phyloP scores from a whole-genome alignment of 305 asterid genomes.

The Solanum hybrid region DNA sequence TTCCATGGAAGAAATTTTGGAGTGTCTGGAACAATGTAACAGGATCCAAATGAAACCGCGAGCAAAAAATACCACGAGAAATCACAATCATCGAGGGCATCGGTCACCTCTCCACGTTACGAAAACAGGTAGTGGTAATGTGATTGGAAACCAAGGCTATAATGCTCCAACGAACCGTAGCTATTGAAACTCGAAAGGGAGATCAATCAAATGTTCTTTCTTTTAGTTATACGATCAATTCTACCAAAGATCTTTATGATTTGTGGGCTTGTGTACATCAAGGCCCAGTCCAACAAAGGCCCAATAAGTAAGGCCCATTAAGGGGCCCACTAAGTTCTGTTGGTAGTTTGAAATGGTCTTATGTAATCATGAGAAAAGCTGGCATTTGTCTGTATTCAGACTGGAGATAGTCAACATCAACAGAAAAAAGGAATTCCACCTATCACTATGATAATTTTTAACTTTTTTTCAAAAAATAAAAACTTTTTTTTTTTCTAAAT shows the following conservation, averaged over 20 bases:
- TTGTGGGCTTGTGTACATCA: not conserved
- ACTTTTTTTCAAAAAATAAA: not conserved
- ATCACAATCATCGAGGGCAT: not conserved
- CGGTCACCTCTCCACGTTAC: conserved; percentile 21
- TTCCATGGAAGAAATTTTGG: conserved; percentile 40
- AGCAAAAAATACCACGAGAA: conserved; percentile 9
- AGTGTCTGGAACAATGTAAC: conserved; percentile 25
- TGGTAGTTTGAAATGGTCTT: not conserved
- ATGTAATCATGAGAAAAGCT: not conserved
- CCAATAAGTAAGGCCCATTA: not conserved
- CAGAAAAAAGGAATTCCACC: not conserved
- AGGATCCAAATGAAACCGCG: conserved; percentile 19
- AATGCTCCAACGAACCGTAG: not conserved
- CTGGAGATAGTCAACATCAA: not conserved
- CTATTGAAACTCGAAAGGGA: not conserved
- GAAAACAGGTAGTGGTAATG: conserved; percentile 12
- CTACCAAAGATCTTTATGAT: not conserved
- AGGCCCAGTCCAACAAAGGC: not conserved
- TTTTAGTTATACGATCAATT: not conserved
- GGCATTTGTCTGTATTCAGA: not conserved
- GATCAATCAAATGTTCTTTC: not conserved
- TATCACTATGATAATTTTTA: not conserved
- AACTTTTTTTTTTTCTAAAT: not conserved
- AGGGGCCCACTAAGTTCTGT: not conserved
- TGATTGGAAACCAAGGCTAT: not conserved